Percentiles rank a stretch among this genome's conserved stretches.
Conservation (phyloP, 208 protist genomes). For the Pavlovales sp. region DNA sequence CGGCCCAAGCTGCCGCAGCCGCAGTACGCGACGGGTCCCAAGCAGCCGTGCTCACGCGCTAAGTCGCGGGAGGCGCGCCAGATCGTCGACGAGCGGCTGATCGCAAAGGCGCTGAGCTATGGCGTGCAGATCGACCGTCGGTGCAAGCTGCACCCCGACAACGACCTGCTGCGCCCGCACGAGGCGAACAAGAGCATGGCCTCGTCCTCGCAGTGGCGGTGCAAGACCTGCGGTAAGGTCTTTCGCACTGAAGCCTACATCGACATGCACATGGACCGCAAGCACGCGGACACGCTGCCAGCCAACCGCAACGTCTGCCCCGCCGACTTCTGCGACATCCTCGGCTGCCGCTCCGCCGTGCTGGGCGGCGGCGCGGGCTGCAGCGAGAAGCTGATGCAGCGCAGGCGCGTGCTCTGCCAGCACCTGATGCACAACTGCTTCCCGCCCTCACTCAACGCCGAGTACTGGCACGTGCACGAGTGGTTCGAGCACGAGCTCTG, state of each 20-base stretch:
- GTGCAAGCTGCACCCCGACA: neutral
- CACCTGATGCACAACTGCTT: constrained; percentile 3
- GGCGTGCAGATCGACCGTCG: neutral
- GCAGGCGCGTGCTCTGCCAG: neutral
- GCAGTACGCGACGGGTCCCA: neutral
- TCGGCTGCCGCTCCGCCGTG: neutral
- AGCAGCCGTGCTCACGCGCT: neutral
- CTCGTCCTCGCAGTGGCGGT: neutral
- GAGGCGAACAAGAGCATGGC: neutral
- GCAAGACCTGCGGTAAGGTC: neutral
- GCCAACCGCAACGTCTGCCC: neutral
- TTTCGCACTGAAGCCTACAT: neutral
- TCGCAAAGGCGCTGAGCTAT: neutral
- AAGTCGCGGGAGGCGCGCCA: neutral
- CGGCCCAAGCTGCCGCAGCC: neutral
- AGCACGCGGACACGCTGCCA: neutral
- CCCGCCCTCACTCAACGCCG: neutral
- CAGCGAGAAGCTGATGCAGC: neutral
- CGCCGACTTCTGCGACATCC: constrained; percentile 1
- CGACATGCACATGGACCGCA: constrained; percentile 12
- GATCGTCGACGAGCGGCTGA: neutral
- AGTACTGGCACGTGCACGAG: neutral
- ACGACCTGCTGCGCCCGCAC: constrained; percentile 10
- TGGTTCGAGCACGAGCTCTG: neutral
- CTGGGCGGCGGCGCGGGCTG: neutral